These are phyloP conservation scores for Fusarium sp. DNA, from an alignment of 2,329 filamentous ascomycete species.

Conservation along the genomic window DNA sequence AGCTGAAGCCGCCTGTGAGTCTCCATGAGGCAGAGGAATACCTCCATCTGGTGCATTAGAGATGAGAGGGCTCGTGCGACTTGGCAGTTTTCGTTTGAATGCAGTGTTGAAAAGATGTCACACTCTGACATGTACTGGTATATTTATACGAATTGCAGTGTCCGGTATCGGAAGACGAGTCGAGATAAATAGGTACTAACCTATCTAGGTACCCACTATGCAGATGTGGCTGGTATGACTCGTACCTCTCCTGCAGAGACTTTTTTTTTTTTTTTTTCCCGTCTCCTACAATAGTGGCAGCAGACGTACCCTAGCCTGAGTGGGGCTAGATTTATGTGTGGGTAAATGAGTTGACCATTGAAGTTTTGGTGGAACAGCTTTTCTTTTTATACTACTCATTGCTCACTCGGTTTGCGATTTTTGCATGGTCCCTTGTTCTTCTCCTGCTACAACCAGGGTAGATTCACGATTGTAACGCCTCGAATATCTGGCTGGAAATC, in stretches of 20 bases:
- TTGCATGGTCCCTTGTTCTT: constrained; percentile 11
- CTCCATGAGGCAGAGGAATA: too few relatives aligned
- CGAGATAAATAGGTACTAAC: neutral
- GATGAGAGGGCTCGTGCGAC: too few relatives aligned
- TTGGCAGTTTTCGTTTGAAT: too few relatives aligned
- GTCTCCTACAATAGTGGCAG: neutral
- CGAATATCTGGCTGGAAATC: constrained; percentile 6
- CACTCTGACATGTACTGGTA: neutral
- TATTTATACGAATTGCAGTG: neutral
- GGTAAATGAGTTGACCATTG: constrained; percentile 6
- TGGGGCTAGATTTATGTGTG: constrained; percentile 3
- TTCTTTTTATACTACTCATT: constrained; percentile 1
- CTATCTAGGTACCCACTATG: neutral
- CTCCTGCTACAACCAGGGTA: neutral
- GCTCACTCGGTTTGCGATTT: neutral
- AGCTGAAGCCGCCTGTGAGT: too few relatives aligned
- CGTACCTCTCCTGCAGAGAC: neutral
- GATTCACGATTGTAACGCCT: constrained; percentile 10
- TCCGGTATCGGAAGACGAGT: neutral
- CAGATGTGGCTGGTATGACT: neutral
- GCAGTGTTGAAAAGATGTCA: too few relatives aligned
- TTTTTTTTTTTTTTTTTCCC: too few relatives aligned
- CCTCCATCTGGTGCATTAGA: too few relatives aligned
- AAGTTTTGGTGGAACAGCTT: constrained; percentile 2
- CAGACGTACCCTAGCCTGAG: neutral